A percentile compares a stretch with the other conserved stretches of the same genome.
phyloP scores from a whole-genome alignment of 179 eudicot genomes.

The Sideroxylon spinosum region DNA sequence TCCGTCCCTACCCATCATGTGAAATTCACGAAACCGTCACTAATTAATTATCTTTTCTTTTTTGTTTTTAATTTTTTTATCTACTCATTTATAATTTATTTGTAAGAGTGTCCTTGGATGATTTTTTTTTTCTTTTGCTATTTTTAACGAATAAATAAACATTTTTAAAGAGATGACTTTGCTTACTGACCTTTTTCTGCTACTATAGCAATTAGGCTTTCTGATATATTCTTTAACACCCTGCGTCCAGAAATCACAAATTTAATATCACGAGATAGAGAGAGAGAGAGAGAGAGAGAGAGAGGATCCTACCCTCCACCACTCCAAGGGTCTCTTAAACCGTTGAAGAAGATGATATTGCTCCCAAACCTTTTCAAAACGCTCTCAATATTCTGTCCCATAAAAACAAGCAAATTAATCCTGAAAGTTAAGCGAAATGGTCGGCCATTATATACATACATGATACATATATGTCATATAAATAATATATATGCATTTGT shows the following conservation, averaged over 20 bases:
- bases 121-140: background rate
- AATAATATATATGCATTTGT: no score
- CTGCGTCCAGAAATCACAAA: constrained; percentile 27
- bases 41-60: no score
- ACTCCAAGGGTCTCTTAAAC: constrained; percentile 81
- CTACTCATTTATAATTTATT: no score
- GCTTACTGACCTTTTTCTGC: constrained; percentile 57
- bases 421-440: background rate
- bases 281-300: constrained; percentile 9
- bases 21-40: no score
- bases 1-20: no score
- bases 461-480: no score
- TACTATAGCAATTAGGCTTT: constrained; percentile 56
- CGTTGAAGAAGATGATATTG: constrained; percentile 78
- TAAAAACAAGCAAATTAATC: background rate
- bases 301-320: constrained; percentile 59
- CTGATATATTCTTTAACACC: constrained; percentile 61
- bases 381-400: constrained; percentile 46
- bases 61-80: no score
- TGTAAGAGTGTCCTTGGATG: no score
- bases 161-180: background rate
- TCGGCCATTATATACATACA: background rate
- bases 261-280: background rate
- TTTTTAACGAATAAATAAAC: background rate
- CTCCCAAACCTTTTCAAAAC: constrained; percentile 62